Conservation (phyloP, 2,329 filamentous ascomycete genomes). For the Fusarium sp. region DNA sequence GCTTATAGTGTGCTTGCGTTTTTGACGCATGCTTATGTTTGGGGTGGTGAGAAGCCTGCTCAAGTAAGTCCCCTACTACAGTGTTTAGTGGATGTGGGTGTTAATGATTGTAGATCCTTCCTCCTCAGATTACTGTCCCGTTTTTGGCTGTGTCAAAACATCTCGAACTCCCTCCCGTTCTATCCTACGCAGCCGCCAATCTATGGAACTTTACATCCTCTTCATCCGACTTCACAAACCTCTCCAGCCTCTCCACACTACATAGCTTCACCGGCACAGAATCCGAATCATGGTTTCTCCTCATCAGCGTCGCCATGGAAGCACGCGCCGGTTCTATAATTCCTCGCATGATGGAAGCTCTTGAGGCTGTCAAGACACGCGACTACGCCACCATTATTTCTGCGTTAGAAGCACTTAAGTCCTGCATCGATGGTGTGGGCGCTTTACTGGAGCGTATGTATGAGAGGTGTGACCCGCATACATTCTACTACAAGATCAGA, state of each 20-base stretch:
- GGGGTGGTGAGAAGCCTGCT: slow-evolving; percentile 81
- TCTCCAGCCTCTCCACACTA: slow-evolving; percentile 77
- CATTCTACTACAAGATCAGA: slow-evolving; percentile 90
- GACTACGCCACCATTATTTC: slow-evolving; percentile 71
- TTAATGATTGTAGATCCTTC: slow-evolving; percentile 65
- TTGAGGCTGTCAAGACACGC: slow-evolving; percentile 72
- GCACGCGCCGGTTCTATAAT: slow-evolving; percentile 80
- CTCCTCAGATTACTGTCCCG: slow-evolving; percentile 81
- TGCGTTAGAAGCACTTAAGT: slow-evolving; percentile 73
- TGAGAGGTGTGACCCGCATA: slow-evolving; percentile 85
- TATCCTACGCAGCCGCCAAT: slow-evolving; percentile 88
- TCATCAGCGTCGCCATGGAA: slow-evolving; percentile 91
- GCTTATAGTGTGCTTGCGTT: slow-evolving; percentile 85
- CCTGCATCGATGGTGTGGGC: slow-evolving; percentile 76
- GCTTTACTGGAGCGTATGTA: slow-evolving; percentile 83
- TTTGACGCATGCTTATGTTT: slow-evolving; percentile 87
- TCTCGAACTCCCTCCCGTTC: slow-evolving; percentile 85
- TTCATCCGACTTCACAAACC: slow-evolving; percentile 65
- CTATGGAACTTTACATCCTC: slow-evolving; percentile 87
- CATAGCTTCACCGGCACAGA: slow-evolving; percentile 89
- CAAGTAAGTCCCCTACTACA: slow-evolving; percentile 64
- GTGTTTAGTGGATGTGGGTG: fast-evolving
- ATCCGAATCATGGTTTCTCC: slow-evolving; percentile 95
- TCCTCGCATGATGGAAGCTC: slow-evolving; percentile 80
- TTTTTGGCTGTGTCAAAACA: slow-evolving; percentile 77